phyloP scores from a whole-genome alignment of 768 basidiomycete species.

The Naganishia randhawae region DNA sequence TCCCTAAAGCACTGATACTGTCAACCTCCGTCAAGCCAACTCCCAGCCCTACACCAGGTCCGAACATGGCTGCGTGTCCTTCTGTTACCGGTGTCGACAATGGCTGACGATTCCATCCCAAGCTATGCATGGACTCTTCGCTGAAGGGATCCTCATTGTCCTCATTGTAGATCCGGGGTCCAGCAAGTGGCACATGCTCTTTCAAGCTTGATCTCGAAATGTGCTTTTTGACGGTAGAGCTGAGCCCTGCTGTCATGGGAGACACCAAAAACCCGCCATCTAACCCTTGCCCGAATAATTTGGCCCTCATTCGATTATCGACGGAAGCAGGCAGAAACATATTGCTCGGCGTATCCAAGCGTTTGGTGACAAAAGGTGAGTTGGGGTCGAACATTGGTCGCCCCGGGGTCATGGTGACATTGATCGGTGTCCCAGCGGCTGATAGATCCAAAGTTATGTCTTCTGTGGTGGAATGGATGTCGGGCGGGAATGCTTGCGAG shows the following conservation, averaged over 20 bases:
- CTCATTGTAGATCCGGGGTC: conserved; percentile 19
- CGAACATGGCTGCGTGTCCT: conserved; percentile 3
- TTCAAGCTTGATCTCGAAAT: neutral
- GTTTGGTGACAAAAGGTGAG: conserved; percentile 34
- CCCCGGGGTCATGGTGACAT: conserved; percentile 18
- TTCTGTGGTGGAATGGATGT: neutral
- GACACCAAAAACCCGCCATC: conserved; percentile 43
- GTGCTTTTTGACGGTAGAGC: conserved; percentile 12
- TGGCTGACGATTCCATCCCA: conserved; percentile 10
- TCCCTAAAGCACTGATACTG: neutral
- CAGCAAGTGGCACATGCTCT: neutral
- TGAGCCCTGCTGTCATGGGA: conserved; percentile 27
- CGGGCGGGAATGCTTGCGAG: conserved; percentile 9
- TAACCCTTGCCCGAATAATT: conserved; percentile 39
- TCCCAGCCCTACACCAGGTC: neutral
- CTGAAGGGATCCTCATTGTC: conserved; percentile 14
- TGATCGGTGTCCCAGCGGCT: neutral
- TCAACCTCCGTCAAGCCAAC: neutral
- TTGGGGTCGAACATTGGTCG: conserved; percentile 33
- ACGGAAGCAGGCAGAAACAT: conserved; percentile 22
- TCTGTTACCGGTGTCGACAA: conserved; percentile 2
- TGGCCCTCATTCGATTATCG: conserved; percentile 37
- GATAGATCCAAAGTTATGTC: conserved; percentile 4
- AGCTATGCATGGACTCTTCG: conserved; percentile 12
- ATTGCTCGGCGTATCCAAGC: conserved; percentile 6